These are phyloP conservation scores for Stevia rebaudiana DNA, from an alignment of 140 eudicot genomes.

Conservation along the genomic window DNA sequence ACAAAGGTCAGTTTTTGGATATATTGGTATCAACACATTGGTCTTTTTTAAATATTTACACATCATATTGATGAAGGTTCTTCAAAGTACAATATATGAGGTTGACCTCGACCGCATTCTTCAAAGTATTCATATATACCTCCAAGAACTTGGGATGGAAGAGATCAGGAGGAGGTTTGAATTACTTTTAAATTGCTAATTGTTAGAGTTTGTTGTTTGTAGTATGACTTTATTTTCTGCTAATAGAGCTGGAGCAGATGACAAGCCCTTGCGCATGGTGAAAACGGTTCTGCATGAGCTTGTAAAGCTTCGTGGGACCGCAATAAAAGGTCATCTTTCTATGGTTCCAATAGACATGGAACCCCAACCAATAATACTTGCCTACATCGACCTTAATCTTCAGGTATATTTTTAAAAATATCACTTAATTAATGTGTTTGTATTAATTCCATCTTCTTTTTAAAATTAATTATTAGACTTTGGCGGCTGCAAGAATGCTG, in stretches of 20 bases:
- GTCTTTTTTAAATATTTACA: not conserved
- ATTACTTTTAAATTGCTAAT: not conserved
- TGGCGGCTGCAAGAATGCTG: constrained; percentile 97
- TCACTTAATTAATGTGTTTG: not conserved
- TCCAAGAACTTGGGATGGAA: constrained; percentile 99
- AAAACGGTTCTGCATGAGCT: constrained; percentile 98
- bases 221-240: not conserved
- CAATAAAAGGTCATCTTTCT: constrained; percentile 98
- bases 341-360: constrained; percentile 98
- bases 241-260: constrained; percentile 96
- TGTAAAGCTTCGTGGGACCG: constrained; percentile 94
- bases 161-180: constrained; percentile 89
- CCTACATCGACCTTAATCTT: constrained; percentile 94
- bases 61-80: constrained; percentile 51
- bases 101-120: constrained; percentile 95
- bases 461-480: constrained; percentile 40
- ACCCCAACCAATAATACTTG: constrained; percentile 95
- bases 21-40: not conserved
- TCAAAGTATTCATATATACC: constrained; percentile 91
- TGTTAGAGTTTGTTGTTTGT: not conserved
- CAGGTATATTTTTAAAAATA: constrained; percentile 48
- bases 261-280: constrained; percentile 96
- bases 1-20: constrained; percentile 51
- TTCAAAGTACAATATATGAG: constrained; percentile 82
- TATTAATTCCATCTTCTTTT: not conserved